Evolutionary conservation across 768 basidiomycete genomes (phyloP).

Genomic region (Paxillus involutus): DNA sequence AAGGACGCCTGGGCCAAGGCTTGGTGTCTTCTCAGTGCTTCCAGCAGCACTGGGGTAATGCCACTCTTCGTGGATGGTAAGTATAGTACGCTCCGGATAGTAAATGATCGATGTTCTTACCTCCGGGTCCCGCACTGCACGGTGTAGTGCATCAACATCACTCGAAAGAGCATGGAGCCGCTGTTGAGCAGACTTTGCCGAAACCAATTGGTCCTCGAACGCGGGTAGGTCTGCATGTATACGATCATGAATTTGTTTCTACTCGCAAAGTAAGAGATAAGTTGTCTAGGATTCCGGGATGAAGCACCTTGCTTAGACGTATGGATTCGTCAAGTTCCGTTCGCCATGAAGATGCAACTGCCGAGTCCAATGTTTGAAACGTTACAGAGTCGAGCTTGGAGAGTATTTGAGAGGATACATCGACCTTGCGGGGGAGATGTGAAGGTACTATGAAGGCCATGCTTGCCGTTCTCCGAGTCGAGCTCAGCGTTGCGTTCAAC

Average conservation of each 20-base stretch:
- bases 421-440: constrained; percentile 70
- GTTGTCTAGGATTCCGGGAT: constrained; percentile 2
- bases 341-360: constrained; percentile 68
- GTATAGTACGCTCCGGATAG: constrained; percentile 4
- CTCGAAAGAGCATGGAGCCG: constrained; percentile 49
- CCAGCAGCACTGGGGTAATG: constrained; percentile 59
- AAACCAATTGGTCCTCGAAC: constrained; percentile 63
- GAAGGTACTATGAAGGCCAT: constrained; percentile 79
- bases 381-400: constrained; percentile 67
- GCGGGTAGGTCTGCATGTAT: constrained; percentile 62
- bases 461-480: constrained; percentile 3
- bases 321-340: constrained; percentile 73
- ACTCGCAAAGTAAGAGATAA: constrained; percentile 18
- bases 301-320: constrained; percentile 61
- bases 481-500: not conserved
- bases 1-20: constrained; percentile 60
- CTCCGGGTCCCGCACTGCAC: constrained; percentile 55
- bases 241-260: constrained; percentile 72
- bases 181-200: constrained; percentile 64
- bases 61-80: constrained; percentile 52
- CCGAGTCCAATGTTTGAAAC: constrained; percentile 54
- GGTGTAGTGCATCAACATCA: constrained; percentile 53
- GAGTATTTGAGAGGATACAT: constrained; percentile 72
- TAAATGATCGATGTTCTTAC: constrained; percentile 37
- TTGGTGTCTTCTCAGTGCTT: constrained; percentile 57